Evolutionary conservation across 1,284 basidiomycete genomes (phyloP).

Genomic region (Trichosporon asahii): DNA sequence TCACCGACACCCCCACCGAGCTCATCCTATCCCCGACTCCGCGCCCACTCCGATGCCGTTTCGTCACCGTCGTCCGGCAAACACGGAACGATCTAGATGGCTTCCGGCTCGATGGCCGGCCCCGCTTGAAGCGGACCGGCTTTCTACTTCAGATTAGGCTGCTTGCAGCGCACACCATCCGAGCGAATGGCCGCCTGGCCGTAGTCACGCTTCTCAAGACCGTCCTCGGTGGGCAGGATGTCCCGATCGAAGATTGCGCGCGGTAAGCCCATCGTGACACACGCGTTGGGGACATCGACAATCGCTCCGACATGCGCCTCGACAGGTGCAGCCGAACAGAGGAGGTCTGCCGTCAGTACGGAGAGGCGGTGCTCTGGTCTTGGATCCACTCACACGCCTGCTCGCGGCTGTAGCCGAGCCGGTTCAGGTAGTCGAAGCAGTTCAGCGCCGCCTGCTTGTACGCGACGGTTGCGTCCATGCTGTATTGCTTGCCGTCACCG

Average conservation of each 20-base stretch:
- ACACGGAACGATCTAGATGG: not conserved
- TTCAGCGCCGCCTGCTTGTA: constrained; percentile 75
- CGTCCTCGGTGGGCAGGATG: constrained; percentile 63
- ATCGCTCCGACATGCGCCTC: constrained; percentile 68
- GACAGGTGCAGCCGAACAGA: constrained; percentile 70
- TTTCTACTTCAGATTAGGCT: not conserved
- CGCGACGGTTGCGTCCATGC: constrained; percentile 36
- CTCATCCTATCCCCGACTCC: not conserved
- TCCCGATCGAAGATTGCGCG: constrained; percentile 71
- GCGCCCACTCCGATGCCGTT: not conserved
- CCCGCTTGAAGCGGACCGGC: not conserved
- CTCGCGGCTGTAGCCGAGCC: constrained; percentile 53
- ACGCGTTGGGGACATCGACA: constrained; percentile 73
- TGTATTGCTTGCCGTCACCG: constrained; percentile 21
- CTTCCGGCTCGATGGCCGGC: too few species aligned
- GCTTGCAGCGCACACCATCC: constrained; percentile 54
- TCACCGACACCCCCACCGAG: not conserved
- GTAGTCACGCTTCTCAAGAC: constrained; percentile 59
- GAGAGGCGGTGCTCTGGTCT: not conserved
- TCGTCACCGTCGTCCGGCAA: not conserved
- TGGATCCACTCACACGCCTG: constrained; percentile 58
- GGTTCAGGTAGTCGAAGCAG: constrained; percentile 64
- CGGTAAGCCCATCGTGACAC: constrained; percentile 67
- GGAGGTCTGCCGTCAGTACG: constrained; percentile 56
- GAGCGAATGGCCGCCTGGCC: constrained; percentile 66